Base-by-base conservation (phyloP, 768 basidiomycete genomes). In the Lyophyllum decastes region DNA sequence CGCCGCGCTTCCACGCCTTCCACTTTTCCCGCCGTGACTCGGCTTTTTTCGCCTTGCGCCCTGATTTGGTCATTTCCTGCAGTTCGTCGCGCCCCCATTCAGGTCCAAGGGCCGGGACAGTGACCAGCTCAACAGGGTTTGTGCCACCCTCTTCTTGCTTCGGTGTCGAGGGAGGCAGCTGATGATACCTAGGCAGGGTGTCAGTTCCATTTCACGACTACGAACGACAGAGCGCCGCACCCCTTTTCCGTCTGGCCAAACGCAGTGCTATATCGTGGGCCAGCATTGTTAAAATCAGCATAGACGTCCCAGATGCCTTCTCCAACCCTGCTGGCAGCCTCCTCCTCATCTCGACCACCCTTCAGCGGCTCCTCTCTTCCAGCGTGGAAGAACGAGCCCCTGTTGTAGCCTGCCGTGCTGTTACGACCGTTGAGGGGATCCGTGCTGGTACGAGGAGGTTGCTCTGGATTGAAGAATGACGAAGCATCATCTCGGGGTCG, bases 71-170 rank as follows among this genome's bases (percentile, higher is more conserved):
- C 83, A 93, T 89, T 35, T 82, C 81, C 48, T 80, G 82, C 70
- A 97, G 73, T 69, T 98, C 95, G 19, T 81, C 76, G 49, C 86
- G 85, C 24, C 82, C 82, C 95, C 95, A 98, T 74, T 98, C 95
- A 0, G 95, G 76, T 19, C 95, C 95, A 2, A 98, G 79, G 2
- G 91, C 91, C 2, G 95, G 95, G 0, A 97, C 93, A 0, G 95
- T 96, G 44, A 96, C 89, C 70, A 95, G 79, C 72, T 98, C 95
- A 22, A 94, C 90, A 2, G 83, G 85, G 10, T 77, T 77, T 4
- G 64, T 38, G 45, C 69, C 67, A 12, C 67, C 65, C 48, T 78
- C 78, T 11, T 65, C 57, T 26, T 77, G 76, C 25, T 81, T 82
- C 27, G 68, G 70, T 44, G 74, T 66, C 4, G 70, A 49, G 24